phyloP scores from a whole-genome alignment of 495 filamentous ascomycete species.

The Beverwykella pulmonaria region DNA sequence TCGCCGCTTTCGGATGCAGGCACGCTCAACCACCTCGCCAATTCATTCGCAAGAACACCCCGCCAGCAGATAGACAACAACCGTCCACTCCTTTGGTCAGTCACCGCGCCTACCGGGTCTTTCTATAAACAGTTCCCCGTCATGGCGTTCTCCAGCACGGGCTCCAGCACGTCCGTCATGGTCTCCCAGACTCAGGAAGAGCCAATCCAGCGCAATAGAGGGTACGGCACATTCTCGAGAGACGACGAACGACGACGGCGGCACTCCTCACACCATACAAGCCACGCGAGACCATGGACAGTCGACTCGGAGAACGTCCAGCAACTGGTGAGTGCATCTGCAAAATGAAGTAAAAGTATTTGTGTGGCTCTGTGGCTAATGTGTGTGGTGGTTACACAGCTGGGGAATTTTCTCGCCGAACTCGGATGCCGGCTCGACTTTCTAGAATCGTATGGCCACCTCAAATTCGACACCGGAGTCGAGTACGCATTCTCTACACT shows the following conservation, averaged over 20 bases:
- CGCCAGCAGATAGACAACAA: not conserved
- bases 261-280: constrained; percentile 37
- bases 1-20: constrained; percentile 9
- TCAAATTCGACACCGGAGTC: constrained; percentile 80
- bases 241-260: constrained; percentile 23
- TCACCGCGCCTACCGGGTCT: not conserved
- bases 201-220: constrained; percentile 14
- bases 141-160: constrained; percentile 34
- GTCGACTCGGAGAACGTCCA: constrained; percentile 40
- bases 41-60: constrained; percentile 9
- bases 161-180: constrained; percentile 36
- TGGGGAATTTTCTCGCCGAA: constrained; percentile 71
- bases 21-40: constrained; percentile 3
- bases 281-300: constrained; percentile 21
- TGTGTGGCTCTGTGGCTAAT: not conserved
- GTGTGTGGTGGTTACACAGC: constrained; percentile 14
- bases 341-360: not conserved
- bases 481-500: constrained; percentile 80
- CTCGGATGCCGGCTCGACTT: constrained; percentile 83
- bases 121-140: constrained; percentile 15
- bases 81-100: not conserved
- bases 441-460: constrained; percentile 84
- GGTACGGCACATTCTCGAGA: constrained; percentile 30
- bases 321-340: constrained; percentile 18
- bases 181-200: constrained; percentile 27